phyloP scores from a whole-genome alignment of 2,329 filamentous ascomycete genomes.

The Cladosporium sp. region DNA sequence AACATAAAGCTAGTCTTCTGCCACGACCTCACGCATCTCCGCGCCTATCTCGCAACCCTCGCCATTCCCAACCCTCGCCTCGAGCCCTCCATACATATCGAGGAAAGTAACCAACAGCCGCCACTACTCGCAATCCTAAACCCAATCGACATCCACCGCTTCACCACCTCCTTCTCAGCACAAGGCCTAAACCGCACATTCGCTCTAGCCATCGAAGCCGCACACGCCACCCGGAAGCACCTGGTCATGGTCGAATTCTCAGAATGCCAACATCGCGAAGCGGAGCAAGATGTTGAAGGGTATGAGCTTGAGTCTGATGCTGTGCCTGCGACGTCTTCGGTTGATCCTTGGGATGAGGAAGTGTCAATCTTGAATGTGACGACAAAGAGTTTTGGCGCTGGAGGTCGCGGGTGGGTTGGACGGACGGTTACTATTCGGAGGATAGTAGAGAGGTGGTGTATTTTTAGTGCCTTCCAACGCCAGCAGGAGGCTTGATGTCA shows the following conservation, averaged over 20 bases:
- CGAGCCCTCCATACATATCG: background rate
- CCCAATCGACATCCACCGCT: slow-evolving; percentile 63
- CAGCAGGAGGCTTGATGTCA: background rate
- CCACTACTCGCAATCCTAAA: slow-evolving; percentile 64
- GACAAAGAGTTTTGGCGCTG: slow-evolving; percentile 41
- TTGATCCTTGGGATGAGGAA: slow-evolving; percentile 46
- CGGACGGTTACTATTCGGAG: slow-evolving; percentile 46
- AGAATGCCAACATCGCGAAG: background rate
- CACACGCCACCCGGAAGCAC: slow-evolving; percentile 38
- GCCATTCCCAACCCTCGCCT: slow-evolving; percentile 1
- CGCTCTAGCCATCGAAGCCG: slow-evolving; percentile 64
- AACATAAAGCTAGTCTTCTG: slow-evolving; percentile 71
- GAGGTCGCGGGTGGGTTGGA: slow-evolving; percentile 48
- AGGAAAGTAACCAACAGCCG: background rate
- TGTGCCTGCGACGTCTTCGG: background rate
- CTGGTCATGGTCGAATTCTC: slow-evolving; percentile 47
- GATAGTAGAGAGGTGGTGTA: slow-evolving; percentile 49
- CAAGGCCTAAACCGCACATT: slow-evolving; percentile 67
- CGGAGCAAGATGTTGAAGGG: background rate
- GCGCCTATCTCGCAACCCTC: slow-evolving; percentile 64
- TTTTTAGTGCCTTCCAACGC: slow-evolving; percentile 24
- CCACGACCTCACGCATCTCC: slow-evolving; percentile 73
- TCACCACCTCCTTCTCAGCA: slow-evolving; percentile 72
- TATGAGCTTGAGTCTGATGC: background rate
- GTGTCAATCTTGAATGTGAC: slow-evolving; percentile 51